Evolutionary conservation across 768 basidiomycete species (phyloP).

Genomic region (Albatrellus ellisii): DNA sequence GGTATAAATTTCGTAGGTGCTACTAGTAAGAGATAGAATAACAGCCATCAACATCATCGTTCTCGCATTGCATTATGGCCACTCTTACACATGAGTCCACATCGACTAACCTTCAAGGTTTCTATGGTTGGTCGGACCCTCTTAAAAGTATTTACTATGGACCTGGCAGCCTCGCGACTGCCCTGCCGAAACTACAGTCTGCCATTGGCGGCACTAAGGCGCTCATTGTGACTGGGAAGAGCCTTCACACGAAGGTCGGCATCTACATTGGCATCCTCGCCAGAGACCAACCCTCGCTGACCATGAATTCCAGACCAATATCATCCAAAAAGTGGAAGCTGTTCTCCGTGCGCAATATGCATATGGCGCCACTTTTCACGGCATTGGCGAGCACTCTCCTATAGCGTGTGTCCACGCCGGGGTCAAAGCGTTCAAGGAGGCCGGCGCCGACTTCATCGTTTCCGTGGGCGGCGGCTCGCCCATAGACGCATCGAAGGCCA

Average conservation of each 20-base stretch:
- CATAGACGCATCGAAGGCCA: slow-evolving; percentile 65
- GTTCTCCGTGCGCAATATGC: slow-evolving; percentile 43
- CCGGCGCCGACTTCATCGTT: slow-evolving; percentile 54
- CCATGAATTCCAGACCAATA: slow-evolving; percentile 34
- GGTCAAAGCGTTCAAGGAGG: slow-evolving; percentile 37
- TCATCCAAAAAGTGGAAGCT: slow-evolving; percentile 39
- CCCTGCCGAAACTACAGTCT: slow-evolving; percentile 48
- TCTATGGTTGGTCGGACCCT: slow-evolving; percentile 54
- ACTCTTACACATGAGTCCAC: neutral
- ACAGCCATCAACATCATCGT: too few species aligned
- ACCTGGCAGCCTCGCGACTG: slow-evolving; percentile 47
- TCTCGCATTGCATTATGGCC: too few species aligned
- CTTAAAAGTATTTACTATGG: slow-evolving; percentile 63
- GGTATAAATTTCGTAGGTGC: too few species aligned
- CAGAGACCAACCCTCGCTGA: neutral
- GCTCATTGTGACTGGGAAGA: slow-evolving; percentile 60
- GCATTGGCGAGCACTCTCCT: slow-evolving; percentile 64
- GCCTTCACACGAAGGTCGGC: slow-evolving; percentile 47
- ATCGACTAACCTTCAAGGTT: slow-evolving; percentile 29
- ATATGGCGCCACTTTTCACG: slow-evolving; percentile 56
- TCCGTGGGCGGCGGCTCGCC: slow-evolving; percentile 74
- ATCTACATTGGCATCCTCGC: neutral
- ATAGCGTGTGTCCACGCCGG: slow-evolving; percentile 51
- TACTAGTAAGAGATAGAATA: too few species aligned
- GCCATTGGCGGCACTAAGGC: slow-evolving; percentile 47